Evolutionary conservation across 2,329 filamentous ascomycete species (phyloP), one percentile per base, ranked within the genome.

Genomic region (Fusarium sp.): DNA sequence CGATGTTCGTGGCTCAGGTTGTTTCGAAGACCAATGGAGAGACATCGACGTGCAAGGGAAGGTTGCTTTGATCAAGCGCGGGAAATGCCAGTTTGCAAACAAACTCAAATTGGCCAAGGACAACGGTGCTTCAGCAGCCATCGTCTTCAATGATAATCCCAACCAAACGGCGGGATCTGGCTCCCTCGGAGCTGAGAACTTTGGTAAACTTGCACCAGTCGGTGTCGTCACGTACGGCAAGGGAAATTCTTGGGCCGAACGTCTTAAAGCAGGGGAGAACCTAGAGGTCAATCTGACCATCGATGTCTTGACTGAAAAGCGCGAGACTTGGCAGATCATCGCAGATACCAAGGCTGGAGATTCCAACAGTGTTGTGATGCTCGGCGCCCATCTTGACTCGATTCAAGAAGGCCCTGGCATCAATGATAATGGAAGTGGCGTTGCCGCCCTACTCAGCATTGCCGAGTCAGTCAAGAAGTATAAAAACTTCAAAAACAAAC

Each of bases 111-210:
- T 84, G 10, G 84, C 84, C 32, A 73, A 63, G 35, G 56, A 61
- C 35, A 67, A 42, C 19, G 84, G 84, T 35, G 85, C 85, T 9
- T 42, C 82, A 5, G 84, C 80, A 52, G 83, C 86, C 2, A 80
- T 93, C 47, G 84, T 93, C 60, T 92, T 90, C 81, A 89, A 93
- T 84, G 90, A 92, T 70, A 83, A 82, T 4, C 81, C 85, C 0
- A 88, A 87, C 4, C 71, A 75, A 11, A 53, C 62, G 32, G 76
- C 81, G 9, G 79, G 85, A 5, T 81, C 82, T 23, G 89, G 88
- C 15, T 91, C 89, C 1, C 83, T 92, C 2, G 85, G 86, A 16
- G 82, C 82, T 5, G 79, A 80, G 63, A 82, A 81, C 73, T 67
- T 79, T 44, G 80, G 80, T 33, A 75, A 76, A 25, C 74, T 83